phyloP scores from a whole-genome alignment of 495 filamentous ascomycete species.

The Parachaetomium inaequale region DNA sequence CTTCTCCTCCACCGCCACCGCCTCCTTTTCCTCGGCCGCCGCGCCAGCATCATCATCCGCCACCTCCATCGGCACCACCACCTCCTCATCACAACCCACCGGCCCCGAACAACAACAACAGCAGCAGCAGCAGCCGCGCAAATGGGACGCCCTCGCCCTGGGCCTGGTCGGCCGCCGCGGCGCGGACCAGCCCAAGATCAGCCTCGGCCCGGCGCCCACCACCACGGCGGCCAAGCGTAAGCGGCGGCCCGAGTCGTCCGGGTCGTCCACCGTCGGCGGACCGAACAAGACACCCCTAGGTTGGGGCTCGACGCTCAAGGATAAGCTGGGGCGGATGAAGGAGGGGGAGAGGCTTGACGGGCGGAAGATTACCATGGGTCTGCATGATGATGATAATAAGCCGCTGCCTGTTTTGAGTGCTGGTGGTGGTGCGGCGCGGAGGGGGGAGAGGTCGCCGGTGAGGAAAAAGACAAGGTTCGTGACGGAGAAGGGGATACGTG shows the following conservation, averaged over 20 bases:
- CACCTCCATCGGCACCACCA: conserved; percentile 4
- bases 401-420: background rate
- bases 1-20: conserved; percentile 17
- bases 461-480: conserved; percentile 82
- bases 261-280: conserved; percentile 19
- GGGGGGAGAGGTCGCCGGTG: conserved; percentile 42
- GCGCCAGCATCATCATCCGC: conserved; percentile 20
- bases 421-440: background rate
- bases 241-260: conserved; percentile 45
- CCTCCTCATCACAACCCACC: background rate
- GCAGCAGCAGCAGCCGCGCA: conserved; percentile 2
- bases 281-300: conserved; percentile 33
- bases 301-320: conserved; percentile 47
- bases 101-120: background rate
- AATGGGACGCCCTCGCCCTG: conserved; percentile 48
- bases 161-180: conserved; percentile 57
- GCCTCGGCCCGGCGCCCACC: conserved; percentile 55
- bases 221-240: conserved; percentile 68
- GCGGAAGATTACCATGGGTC: no score
- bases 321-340: conserved; percentile 52
- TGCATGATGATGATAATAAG: background rate
- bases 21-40: conserved; percentile 16
- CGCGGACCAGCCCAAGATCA: conserved; percentile 47
- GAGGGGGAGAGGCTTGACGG: conserved; percentile 44
- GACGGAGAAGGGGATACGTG: conserved; percentile 69